phyloP scores from a whole-genome alignment of 2,329 filamentous ascomycete species.

The Ascochyta pisi region DNA sequence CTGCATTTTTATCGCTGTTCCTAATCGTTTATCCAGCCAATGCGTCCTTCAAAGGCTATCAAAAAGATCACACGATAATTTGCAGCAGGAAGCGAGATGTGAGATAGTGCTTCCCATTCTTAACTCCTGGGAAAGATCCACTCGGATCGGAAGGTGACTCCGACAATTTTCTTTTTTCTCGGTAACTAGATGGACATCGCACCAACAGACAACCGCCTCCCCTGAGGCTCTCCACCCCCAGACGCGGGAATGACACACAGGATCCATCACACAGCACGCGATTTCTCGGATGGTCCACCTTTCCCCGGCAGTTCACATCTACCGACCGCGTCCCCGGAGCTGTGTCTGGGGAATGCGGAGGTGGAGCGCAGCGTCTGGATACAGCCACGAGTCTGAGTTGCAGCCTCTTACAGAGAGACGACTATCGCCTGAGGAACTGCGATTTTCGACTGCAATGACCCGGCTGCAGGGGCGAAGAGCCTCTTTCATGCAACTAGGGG shows the following conservation, averaged over 20 bases:
- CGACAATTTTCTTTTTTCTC: neutral
- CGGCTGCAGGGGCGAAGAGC: no score
- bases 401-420: no score
- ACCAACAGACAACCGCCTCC: neutral
- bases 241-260: neutral
- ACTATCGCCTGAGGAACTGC: no score
- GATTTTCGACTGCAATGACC: no score
- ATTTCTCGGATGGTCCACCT: neutral
- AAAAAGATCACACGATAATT: neutral
- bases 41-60: neutral
- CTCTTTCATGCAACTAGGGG: no score
- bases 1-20: no score
- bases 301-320: neutral
- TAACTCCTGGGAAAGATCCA: neutral
- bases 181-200: neutral
- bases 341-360: neutral
- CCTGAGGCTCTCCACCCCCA: neutral
- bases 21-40: neutral
- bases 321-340: neutral
- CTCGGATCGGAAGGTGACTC: slow-evolving; percentile 1
- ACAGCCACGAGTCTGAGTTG: neutral
- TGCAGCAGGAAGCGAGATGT: no score
- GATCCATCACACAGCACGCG: neutral
- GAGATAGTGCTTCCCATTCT: neutral
- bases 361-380: neutral